A percentile compares a stretch with the other conserved stretches of the same genome.
Conservation (phyloP, 805 yeast species). For the Isabelozyma rhagii region DNA sequence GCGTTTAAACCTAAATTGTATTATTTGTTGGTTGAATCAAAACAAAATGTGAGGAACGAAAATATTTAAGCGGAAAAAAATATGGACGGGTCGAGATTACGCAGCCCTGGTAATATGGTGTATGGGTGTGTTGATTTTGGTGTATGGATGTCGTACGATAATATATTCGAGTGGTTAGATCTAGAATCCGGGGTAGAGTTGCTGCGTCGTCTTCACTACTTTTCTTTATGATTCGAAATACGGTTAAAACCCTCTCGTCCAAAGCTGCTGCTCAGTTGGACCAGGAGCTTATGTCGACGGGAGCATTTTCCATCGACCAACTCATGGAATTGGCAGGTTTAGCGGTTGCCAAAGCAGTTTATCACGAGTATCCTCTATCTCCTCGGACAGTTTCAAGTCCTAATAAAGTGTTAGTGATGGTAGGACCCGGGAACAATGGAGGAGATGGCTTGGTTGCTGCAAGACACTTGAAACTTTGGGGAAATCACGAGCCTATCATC, state of each 20-base stretch:
- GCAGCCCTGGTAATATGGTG: background rate
- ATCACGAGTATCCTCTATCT: conserved; percentile 59
- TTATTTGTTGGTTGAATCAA: background rate
- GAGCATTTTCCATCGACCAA: conserved; percentile 80
- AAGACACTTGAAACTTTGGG: conserved; percentile 75
- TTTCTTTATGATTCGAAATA: background rate
- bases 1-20: background rate
- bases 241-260: conserved; percentile 31
- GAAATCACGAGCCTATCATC: conserved; percentile 69
- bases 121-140: background rate
- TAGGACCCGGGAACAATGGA: conserved; percentile 96
- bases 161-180: no score
- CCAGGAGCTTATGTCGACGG: conserved; percentile 79
- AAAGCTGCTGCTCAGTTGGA: conserved; percentile 75
- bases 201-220: background rate
- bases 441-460: conserved; percentile 98
- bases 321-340: conserved; percentile 96
- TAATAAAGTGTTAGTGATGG: conserved; percentile 58
- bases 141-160: background rate
- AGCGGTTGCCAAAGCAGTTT: conserved; percentile 86
- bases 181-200: background rate
- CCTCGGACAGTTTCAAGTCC: conserved; percentile 18
- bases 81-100: no score
- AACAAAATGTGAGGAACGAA: background rate
- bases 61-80: no score